Conservation (phyloP, 371 early-diverging fungal species). For the Cokeromyces recurvatus region DNA sequence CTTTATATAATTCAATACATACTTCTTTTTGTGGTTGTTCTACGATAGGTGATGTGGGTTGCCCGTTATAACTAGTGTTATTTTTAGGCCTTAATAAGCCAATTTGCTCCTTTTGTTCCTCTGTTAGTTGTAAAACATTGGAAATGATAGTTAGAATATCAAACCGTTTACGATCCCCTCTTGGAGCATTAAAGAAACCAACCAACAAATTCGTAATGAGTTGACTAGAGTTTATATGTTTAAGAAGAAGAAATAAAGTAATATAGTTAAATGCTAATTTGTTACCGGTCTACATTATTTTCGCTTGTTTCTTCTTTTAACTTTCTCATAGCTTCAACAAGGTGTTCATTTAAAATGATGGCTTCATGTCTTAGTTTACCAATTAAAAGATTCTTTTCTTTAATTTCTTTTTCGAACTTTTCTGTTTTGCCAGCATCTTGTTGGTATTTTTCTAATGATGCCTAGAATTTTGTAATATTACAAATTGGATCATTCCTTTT, state of each 20-base stretch:
- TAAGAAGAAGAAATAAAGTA: no score
- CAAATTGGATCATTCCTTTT: not conserved
- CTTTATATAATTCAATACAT: no score
- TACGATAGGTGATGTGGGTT: slow-evolving; percentile 22
- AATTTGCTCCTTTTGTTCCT: slow-evolving; percentile 84
- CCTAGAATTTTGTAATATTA: slow-evolving; percentile 8
- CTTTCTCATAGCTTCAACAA: slow-evolving; percentile 82
- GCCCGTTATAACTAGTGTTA: slow-evolving; percentile 7
- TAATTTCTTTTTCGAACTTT: slow-evolving; percentile 68
- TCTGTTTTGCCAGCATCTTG: slow-evolving; percentile 56
- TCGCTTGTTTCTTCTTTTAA: slow-evolving; percentile 74
- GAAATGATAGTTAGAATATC: slow-evolving; percentile 87
- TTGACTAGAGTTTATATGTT: no score
- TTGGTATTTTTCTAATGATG: slow-evolving; percentile 50
- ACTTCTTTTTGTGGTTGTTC: slow-evolving; percentile 30
- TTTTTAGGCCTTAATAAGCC: slow-evolving; percentile 64
- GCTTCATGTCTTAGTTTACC: slow-evolving; percentile 82
- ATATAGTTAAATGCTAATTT: no score
- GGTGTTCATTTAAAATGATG: slow-evolving; percentile 78
- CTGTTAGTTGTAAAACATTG: slow-evolving; percentile 78
- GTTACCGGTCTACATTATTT: slow-evolving; percentile 79
- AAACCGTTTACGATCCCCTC: slow-evolving; percentile 85
- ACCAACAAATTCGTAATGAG: slow-evolving; percentile 83
- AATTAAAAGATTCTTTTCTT: slow-evolving; percentile 68
- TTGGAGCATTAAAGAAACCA: slow-evolving; percentile 76